Evolutionary conservation across 352 stramenopile genomes (phyloP).

Genomic region (Peronospora farinosa): DNA sequence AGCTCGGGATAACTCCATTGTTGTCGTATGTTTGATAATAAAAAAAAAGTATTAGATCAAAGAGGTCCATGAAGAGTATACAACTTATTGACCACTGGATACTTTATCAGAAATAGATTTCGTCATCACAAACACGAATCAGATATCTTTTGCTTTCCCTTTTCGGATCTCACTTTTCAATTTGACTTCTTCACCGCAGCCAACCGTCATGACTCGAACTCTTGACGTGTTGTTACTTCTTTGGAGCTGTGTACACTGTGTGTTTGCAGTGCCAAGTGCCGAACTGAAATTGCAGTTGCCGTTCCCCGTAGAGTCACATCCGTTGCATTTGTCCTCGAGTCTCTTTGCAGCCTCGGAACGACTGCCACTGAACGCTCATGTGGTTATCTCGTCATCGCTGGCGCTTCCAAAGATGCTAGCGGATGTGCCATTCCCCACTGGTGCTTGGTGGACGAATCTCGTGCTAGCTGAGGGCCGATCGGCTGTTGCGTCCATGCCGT

Average conservation of each 20-base stretch:
- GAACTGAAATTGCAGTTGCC: constrained; percentile 33
- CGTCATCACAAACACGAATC: neutral
- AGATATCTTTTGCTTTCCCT: neutral
- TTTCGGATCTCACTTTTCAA: neutral
- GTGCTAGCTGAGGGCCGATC: constrained; percentile 58
- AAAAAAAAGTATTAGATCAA: neutral
- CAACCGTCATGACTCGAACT: constrained; percentile 9
- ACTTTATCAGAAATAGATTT: neutral
- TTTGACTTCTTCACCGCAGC: neutral
- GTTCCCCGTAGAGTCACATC: constrained; percentile 46
- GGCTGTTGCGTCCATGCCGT: constrained; percentile 60
- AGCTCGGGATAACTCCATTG: constrained; percentile 64
- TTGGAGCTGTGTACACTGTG: constrained; percentile 12
- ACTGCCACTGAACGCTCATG: constrained; percentile 20
- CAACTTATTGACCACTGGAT: neutral
- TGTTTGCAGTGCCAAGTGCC: constrained; percentile 7
- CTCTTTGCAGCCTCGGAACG: constrained; percentile 51
- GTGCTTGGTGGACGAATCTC: constrained; percentile 79
- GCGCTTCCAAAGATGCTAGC: constrained; percentile 20
- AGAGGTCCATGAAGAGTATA: too few relatives aligned
- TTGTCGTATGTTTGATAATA: constrained; percentile 7
- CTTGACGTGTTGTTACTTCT: constrained; percentile 12
- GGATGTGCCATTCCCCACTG: constrained; percentile 68
- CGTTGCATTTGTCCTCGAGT: constrained; percentile 39
- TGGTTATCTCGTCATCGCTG: constrained; percentile 8